Evolutionary conservation across 306 rosid species (phyloP).

Genomic region (Glycyrrhiza uralensis): DNA sequence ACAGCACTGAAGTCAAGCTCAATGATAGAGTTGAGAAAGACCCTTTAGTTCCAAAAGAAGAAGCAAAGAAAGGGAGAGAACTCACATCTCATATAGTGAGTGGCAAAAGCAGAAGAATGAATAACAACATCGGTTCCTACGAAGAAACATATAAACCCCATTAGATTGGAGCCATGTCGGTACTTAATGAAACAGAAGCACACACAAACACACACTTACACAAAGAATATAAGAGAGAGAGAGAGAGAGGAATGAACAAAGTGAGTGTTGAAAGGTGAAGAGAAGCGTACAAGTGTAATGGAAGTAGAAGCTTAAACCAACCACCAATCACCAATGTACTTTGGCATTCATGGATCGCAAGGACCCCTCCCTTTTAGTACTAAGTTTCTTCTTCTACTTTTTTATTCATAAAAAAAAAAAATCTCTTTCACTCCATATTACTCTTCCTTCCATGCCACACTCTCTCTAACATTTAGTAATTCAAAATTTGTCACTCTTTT

Average conservation of each 20-base stretch:
- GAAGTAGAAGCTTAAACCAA: constrained; percentile 16
- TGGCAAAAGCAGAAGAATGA: neutral
- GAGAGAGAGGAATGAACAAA: neutral
- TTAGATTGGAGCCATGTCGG: constrained; percentile 57
- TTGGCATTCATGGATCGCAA: constrained; percentile 15
- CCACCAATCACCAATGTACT: constrained; percentile 22
- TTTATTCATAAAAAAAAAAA: neutral
- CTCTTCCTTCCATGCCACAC: neutral
- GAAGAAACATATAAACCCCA: constrained; percentile 45
- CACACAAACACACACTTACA: neutral
- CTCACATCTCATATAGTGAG: constrained; percentile 19
- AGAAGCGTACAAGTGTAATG: constrained; percentile 31
- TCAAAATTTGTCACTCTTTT: neutral
- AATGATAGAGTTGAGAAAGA: constrained; percentile 14
- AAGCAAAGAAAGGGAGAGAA: constrained; percentile 12
- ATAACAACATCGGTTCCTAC: constrained; percentile 30
- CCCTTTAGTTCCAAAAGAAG: constrained; percentile 6
- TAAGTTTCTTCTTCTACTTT: neutral
- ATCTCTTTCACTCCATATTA: neutral
- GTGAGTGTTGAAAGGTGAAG: neutral
- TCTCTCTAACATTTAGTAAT: neutral
- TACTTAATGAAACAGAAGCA: constrained; percentile 31
- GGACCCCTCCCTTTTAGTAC: constrained; percentile 24
- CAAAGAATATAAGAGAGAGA: neutral
- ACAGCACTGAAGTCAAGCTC: constrained; percentile 16